Base-by-base conservation (phyloP, 192 early-diverging fungal species). In the Piromyces sp. region DNA sequence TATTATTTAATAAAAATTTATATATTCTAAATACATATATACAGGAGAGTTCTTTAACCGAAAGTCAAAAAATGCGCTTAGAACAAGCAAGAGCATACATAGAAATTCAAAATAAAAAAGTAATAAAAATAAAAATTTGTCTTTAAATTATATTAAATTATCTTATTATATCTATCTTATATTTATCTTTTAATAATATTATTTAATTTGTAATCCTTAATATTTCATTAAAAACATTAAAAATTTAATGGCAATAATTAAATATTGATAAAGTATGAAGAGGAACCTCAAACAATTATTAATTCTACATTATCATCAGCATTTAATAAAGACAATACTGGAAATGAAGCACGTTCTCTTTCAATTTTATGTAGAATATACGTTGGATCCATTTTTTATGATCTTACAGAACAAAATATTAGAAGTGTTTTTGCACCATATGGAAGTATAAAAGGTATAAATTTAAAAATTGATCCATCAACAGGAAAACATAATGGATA, bases 401-500 rank as follows among this genome's bases (percentile, higher is more conserved):
- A 95, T 82, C 88, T 95, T 80, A 94, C 89, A 0, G 94, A 96
- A 80, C 90, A 89, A 33, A 92, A 95, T 83, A 91, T 96, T n/a
- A 86, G 89, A 51, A 88, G 87, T 29, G 92, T 94, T 28, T 95
- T 97, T 84, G 82, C 87, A 19, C 91, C 94, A 82, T 97, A 93
- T 85, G 95, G 95, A 0, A 84, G 87, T 1, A 92, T 97, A 83
- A 89, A 91, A 78, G 89, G 89, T 78, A 85, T 96, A 38, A 94
- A 92, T 82, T 92, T 97, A 91, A 91, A 91, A 19, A 89, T 94
- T 82, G 95, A 97, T 84, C 87, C 94, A 3, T 80, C 85, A 30
- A 89, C 88, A n/a, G 93, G 91, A 29, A 92, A 91, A 81, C 95
- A 97, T 88, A 94, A 95, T 83, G 93, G 93, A 37, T 97, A 93